A percentile compares a stretch with the other conserved stretches of the same genome.
phyloP scores from a whole-genome alignment of 345 rosid species.

The Trapa bicornis region DNA sequence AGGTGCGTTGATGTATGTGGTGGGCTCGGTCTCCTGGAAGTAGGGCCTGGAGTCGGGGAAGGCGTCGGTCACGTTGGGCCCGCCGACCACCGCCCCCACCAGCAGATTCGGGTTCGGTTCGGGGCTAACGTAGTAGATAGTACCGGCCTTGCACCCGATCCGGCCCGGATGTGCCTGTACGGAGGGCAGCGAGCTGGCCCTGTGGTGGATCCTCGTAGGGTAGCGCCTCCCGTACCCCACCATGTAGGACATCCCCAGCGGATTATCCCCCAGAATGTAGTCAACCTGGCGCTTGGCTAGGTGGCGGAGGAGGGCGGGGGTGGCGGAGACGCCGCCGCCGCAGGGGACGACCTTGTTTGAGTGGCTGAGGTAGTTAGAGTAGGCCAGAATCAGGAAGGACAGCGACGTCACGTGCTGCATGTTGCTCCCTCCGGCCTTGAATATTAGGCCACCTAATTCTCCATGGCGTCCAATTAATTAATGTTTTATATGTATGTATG shows the following conservation, averaged over 20 bases:
- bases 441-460: conserved; percentile 53
- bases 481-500: neutral
- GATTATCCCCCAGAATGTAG: conserved; percentile 90
- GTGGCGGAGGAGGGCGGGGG: conserved; percentile 50
- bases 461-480: no score
- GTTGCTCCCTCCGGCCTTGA: conserved; percentile 88
- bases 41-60: conserved; percentile 72
- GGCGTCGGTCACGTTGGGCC: conserved; percentile 66
- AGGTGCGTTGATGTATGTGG: conserved; percentile 93
- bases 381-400: conserved; percentile 72
- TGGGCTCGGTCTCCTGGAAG: conserved; percentile 88
- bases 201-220: conserved; percentile 85
- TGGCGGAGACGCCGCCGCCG: conserved; percentile 32
- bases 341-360: conserved; percentile 47
- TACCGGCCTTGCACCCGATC: conserved; percentile 61
- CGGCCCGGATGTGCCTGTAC: conserved; percentile 45
- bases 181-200: conserved; percentile 77
- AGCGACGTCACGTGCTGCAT: conserved; percentile 93
- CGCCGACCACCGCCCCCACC: conserved; percentile 81
- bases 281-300: conserved; percentile 72
- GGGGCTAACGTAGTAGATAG: conserved; percentile 43
- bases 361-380: conserved; percentile 73
- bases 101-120: conserved; percentile 72
- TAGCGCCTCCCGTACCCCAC: conserved; percentile 76
- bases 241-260: conserved; percentile 82